A percentile compares a stretch with the other conserved stretches of the same genome.
Conservation (phyloP, 768 basidiomycete genomes). For the Mycena latifolia region DNA sequence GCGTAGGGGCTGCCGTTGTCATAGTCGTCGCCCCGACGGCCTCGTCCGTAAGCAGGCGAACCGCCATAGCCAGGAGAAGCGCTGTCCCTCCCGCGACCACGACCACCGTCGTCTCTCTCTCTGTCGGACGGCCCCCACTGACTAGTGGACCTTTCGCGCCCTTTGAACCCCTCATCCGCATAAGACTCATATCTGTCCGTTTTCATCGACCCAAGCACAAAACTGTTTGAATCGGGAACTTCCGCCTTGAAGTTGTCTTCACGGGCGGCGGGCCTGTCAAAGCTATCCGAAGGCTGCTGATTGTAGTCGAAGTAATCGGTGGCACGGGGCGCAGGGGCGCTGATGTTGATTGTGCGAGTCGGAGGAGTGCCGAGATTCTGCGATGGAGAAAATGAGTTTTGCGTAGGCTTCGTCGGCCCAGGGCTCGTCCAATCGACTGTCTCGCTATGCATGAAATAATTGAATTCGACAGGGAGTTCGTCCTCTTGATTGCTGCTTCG, state of each 20-base stretch:
- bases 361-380: slow-evolving; percentile 24
- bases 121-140: slow-evolving; percentile 12
- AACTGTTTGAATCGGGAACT: slow-evolving; percentile 4
- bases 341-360: slow-evolving; percentile 7
- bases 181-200: slow-evolving; percentile 17
- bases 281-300: slow-evolving; percentile 12
- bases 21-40: background rate
- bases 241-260: background rate
- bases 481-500: background rate
- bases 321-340: slow-evolving; percentile 21
- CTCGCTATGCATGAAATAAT: slow-evolving; percentile 33
- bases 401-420: slow-evolving; percentile 19
- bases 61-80: background rate
- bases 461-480: slow-evolving; percentile 30
- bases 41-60: background rate
- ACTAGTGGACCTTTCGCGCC: background rate
- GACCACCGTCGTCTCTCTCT: slow-evolving; percentile 1
- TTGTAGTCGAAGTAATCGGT: slow-evolving; percentile 26
- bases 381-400: slow-evolving; percentile 33
- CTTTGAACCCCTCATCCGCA: background rate
- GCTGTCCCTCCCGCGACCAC: background rate
- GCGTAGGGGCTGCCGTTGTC: slow-evolving; percentile 1
- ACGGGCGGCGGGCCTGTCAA: too few species aligned
- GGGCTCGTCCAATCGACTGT: slow-evolving; percentile 26
- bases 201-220: slow-evolving; percentile 34